phyloP scores from a whole-genome alignment of 371 early-diverging fungal genomes.

The Lichtheimia hyalospora region DNA sequence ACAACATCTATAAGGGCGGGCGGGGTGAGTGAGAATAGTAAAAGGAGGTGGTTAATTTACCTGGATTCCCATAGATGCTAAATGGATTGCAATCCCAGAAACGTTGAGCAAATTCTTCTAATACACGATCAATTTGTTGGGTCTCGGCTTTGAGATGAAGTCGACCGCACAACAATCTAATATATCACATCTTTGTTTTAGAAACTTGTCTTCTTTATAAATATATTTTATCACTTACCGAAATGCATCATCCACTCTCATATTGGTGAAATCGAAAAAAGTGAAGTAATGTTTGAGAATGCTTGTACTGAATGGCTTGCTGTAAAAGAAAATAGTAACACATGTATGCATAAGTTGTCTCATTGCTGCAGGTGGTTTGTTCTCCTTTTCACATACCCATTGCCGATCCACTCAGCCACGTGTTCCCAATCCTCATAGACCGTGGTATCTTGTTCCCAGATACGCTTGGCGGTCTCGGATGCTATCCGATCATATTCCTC shows the following conservation, averaged over 20 bases:
- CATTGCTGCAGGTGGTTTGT: neutral
- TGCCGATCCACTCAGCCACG: conserved; percentile 45
- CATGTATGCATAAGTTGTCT: neutral
- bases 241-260: conserved; percentile 80
- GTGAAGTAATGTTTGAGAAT: conserved; percentile 72
- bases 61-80: conserved; percentile 50
- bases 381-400: conserved; percentile 28
- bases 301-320: conserved; percentile 49
- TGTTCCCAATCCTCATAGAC: conserved; percentile 30
- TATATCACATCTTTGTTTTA: neutral
- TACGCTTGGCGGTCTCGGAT: conserved; percentile 26
- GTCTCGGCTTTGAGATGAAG: conserved; percentile 87
- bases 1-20: conserved; percentile 59
- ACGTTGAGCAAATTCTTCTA: conserved; percentile 75
- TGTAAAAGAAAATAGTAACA: conserved; percentile 1
- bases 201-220: neutral
- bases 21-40: neutral
- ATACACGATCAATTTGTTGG: conserved; percentile 87
- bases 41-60: conserved; percentile 13
- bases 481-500: conserved; percentile 6
- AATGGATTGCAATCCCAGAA: conserved; percentile 83
- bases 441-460: conserved; percentile 43
- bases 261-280: conserved; percentile 69
- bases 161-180: conserved; percentile 61
- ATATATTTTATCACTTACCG: conserved; percentile 34